Conservation (phyloP, 805 yeast species). For the Ogataea chonburiensis region DNA sequence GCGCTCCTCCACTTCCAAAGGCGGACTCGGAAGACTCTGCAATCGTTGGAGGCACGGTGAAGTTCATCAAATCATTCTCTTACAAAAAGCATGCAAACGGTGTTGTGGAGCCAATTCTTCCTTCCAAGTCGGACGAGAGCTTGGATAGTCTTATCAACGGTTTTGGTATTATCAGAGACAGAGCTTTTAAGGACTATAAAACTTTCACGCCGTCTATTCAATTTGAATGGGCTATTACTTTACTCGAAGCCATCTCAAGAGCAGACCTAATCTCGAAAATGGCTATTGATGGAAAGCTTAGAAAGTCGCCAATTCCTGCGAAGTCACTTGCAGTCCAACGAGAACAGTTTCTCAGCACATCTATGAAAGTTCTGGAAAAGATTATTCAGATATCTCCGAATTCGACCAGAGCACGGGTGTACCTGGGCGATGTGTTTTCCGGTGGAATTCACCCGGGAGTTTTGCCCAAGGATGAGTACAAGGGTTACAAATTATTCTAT, state of each 20-base stretch:
- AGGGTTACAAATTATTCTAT: constrained; percentile 59
- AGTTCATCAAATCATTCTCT: constrained; percentile 18
- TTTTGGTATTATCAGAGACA: constrained; percentile 33
- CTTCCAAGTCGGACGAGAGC: constrained; percentile 31
- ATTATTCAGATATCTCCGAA: constrained; percentile 46
- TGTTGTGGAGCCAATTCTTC: constrained; percentile 30
- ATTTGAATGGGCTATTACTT: constrained; percentile 58
- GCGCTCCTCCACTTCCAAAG: constrained; percentile 7
- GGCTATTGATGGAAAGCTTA: constrained; percentile 46
- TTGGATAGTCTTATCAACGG: constrained; percentile 25
- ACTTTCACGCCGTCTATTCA: constrained; percentile 52
- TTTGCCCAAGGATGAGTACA: constrained; percentile 51
- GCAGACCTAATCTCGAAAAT: constrained; percentile 43
- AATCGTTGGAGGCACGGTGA: constrained; percentile 4
- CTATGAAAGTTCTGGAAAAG: constrained; percentile 58
- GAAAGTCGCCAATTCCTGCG: constrained; percentile 37
- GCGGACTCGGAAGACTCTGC: constrained; percentile 4
- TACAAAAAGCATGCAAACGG: constrained; percentile 26
- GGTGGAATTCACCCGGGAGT: constrained; percentile 47
- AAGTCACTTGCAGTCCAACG: constrained; percentile 51
- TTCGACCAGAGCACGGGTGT: constrained; percentile 56
- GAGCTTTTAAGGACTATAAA: constrained; percentile 36
- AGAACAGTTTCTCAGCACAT: constrained; percentile 53
- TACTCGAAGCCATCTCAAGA: constrained; percentile 47
- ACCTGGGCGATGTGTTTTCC: constrained; percentile 61